These are phyloP conservation scores for Candida incommunis DNA, from an alignment of 805 yeast species.

Conservation along the genomic window DNA sequence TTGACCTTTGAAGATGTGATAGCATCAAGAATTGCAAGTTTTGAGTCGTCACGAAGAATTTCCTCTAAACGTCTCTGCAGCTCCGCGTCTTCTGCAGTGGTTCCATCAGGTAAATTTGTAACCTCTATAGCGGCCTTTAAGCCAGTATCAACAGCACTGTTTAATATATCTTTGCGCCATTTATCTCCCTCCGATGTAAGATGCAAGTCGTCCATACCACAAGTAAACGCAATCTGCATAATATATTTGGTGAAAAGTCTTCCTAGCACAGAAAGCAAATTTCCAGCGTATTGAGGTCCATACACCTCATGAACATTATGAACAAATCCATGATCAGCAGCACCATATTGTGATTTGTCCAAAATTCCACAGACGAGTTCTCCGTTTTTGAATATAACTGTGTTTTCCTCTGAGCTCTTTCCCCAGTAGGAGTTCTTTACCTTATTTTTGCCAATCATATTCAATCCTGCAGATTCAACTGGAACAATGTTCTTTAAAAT, in stretches of 20 bases:
- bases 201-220: conserved; percentile 99
- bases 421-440: conserved; percentile 95
- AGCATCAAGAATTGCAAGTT: conserved; percentile 89
- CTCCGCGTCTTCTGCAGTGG: conserved; percentile 49
- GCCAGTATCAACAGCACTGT: conserved; percentile 69
- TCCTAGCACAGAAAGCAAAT: conserved; percentile 81
- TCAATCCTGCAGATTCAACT: conserved; percentile 76
- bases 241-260: conserved; percentile 88
- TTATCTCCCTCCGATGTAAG: conserved; percentile 81
- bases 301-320: conserved; percentile 94
- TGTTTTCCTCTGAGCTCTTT: conserved; percentile 65
- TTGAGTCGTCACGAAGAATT: conserved; percentile 83
- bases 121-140: conserved; percentile 90
- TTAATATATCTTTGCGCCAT: conserved; percentile 75
- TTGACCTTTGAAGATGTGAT: conserved; percentile 89
- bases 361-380: conserved; percentile 81
- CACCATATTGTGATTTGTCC: conserved; percentile 97
- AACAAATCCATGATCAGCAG: conserved; percentile 90
- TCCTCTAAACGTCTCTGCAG: conserved; percentile 82
- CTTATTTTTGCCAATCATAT: conserved; percentile 71
- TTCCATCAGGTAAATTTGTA: conserved; percentile 51
- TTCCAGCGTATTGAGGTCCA: conserved; percentile 84
- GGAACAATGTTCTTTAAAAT: conserved; percentile 82
- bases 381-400: conserved; percentile 76
- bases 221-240: conserved; percentile 85